These are phyloP conservation scores for Hericium rajendrae DNA, from an alignment of 768 basidiomycete species.

Conservation along the genomic window DNA sequence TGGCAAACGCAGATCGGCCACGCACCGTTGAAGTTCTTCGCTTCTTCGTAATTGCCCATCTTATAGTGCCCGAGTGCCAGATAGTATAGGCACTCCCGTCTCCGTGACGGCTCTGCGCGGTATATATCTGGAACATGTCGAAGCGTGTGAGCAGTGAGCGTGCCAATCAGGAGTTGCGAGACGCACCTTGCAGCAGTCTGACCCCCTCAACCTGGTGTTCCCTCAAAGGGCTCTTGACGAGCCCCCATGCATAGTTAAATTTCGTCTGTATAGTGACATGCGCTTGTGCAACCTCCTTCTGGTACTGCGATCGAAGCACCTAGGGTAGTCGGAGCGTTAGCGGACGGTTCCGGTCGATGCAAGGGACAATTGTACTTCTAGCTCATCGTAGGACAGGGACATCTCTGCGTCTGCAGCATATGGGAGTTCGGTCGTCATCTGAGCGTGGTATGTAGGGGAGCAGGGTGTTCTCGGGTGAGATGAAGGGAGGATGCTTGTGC, in stretches of 20 bases:
- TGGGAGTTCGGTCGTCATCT: constrained; percentile 66
- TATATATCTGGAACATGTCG: constrained; percentile 66
- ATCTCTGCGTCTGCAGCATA: constrained; percentile 94
- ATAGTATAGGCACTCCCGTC: constrained; percentile 95
- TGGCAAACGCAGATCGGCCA: not conserved
- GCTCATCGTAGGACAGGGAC: constrained; percentile 80
- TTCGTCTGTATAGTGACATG: constrained; percentile 92
- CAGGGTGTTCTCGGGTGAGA: not conserved
- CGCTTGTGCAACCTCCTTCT: constrained; percentile 73
- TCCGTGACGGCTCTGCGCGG: constrained; percentile 72
- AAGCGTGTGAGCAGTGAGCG: not conserved
- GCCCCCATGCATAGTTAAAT: constrained; percentile 96
- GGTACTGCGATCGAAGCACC: constrained; percentile 82
- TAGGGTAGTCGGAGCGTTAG: constrained; percentile 20
- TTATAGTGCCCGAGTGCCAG: constrained; percentile 95
- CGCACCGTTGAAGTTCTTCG: constrained; percentile 87
- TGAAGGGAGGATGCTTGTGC: not conserved
- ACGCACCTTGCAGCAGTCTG: constrained; percentile 74
- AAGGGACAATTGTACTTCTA: constrained; percentile 49
- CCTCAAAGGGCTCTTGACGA: constrained; percentile 81
- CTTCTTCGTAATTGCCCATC: constrained; percentile 90
- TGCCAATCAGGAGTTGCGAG: not conserved
- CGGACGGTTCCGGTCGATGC: not conserved
- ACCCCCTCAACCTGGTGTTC: constrained; percentile 92
- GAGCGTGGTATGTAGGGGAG: not conserved